phyloP scores from a whole-genome alignment of 2,329 filamentous ascomycete species.

The Curvularia verruculosa region DNA sequence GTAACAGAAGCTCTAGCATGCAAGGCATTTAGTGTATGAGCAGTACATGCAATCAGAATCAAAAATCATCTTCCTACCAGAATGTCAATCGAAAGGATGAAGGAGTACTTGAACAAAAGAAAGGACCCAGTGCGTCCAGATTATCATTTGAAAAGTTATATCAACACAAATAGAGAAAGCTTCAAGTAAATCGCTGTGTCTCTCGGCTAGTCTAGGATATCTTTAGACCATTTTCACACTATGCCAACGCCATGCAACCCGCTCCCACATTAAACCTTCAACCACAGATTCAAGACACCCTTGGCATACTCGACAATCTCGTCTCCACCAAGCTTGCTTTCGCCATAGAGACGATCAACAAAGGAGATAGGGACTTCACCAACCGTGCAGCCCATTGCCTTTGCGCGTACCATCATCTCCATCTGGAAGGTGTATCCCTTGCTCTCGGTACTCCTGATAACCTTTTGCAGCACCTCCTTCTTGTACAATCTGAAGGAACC shows the following conservation, averaged over 20 bases:
- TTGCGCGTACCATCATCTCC: slow-evolving; percentile 98
- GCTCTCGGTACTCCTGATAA: slow-evolving; percentile 87
- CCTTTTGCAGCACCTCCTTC: slow-evolving; percentile 84
- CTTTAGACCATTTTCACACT: slow-evolving; percentile 14
- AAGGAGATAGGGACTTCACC: slow-evolving; percentile 96
- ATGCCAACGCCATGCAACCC: slow-evolving; percentile 39
- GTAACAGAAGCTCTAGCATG: neutral
- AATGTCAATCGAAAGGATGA: neutral
- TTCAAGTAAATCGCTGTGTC: slow-evolving; percentile 1
- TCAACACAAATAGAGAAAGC: slow-evolving; percentile 11
- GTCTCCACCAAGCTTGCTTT: slow-evolving; percentile 90
- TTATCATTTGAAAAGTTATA: slow-evolving; percentile 22
- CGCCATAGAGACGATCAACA: slow-evolving; percentile 88
- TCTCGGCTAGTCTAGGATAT: slow-evolving; percentile 9
- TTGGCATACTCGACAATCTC: slow-evolving; percentile 98
- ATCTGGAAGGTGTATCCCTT: slow-evolving; percentile 99
- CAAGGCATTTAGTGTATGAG: neutral
- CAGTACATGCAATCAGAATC: neutral
- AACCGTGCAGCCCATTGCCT: slow-evolving; percentile 92
- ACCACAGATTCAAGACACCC: slow-evolving; percentile 57
- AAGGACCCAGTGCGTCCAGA: neutral
- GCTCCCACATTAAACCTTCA: slow-evolving; percentile 52
- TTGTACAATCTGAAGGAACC: slow-evolving; percentile 96
- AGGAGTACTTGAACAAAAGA: neutral
- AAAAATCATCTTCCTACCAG: neutral